Base-by-base conservation (phyloP, 2,329 filamentous ascomycete species). In the Paradendryphiella salina region DNA sequence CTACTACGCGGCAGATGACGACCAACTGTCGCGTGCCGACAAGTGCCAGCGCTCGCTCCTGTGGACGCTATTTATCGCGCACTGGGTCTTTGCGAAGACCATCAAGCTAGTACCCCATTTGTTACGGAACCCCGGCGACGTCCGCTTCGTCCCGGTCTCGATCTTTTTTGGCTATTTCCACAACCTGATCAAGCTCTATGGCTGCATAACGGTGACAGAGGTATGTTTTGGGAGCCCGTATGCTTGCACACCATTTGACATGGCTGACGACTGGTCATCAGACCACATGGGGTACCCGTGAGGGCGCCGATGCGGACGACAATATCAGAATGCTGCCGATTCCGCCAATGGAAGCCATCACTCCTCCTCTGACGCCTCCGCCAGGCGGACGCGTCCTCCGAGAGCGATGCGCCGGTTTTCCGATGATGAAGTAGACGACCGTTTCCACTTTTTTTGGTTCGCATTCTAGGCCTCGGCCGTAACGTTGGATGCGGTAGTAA, bases 281-380 rank as follows among this genome's bases (percentile, higher is more conserved):
- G 92, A 96, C 92, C 36, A 93, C 91, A 44, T 96, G 92, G 92
- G 92, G 92, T 69, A 96, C 90, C 76, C 87, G 92, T 74, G 89
- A 90, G 65, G 92, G 94, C 65, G 92, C 90, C 69, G 92, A 96
- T 74, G 82, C 87, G 61, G 88, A 95, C 63, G 71, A 74, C 57
- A 72, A 72, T 57, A 68, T 73, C 52, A 65, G 72, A 50, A 73
- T 74, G 71, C 54, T 72, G 43, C 70, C 70, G 10, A 72, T 72
- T 48, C 65, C 67, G 37, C 57, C 54, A 36, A 67, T 65, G 63
- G 61, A 66, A 21, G 58, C 64, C 26, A 70, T 72, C 26, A 70
- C 69, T 33, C 70, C 70, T 47, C 68, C 69, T 26, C 51, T 66
- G 48, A 70, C 65, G 29, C 70, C 70, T 40, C 61, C 64, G 37